These are phyloP conservation scores for Licmophora abbreviata DNA, from an alignment of 108 stramenopile species.

Conservation along the genomic window DNA sequence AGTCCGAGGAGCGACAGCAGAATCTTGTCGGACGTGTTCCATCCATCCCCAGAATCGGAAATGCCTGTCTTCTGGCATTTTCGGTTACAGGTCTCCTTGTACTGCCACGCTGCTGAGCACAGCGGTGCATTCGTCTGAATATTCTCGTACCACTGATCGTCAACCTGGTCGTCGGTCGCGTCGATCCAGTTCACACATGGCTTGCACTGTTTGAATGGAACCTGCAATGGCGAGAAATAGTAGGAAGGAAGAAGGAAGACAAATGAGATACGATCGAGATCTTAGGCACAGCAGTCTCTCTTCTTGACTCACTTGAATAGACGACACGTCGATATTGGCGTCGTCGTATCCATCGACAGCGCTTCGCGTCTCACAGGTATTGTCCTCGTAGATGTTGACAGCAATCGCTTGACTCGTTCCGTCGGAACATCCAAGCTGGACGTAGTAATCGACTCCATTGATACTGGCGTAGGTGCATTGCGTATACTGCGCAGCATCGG, in stretches of 20 bases:
- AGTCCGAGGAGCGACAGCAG: slow-evolving; percentile 53
- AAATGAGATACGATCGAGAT: too few species aligned
- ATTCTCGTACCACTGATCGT: slow-evolving; percentile 75
- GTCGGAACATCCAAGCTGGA: slow-evolving; percentile 55
- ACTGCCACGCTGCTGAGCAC: slow-evolving; percentile 62
- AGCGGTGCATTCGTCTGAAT: slow-evolving; percentile 67
- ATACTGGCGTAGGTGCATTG: slow-evolving; percentile 41
- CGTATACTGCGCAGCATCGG: slow-evolving; percentile 45
- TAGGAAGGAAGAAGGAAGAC: too few species aligned
- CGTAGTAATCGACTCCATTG: slow-evolving; percentile 25
- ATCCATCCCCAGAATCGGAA: slow-evolving; percentile 41
- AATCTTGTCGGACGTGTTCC: slow-evolving; percentile 75
- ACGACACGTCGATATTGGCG: slow-evolving; percentile 54
- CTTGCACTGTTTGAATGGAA: slow-evolving; percentile 65
- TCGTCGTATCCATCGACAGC: slow-evolving; percentile 45
- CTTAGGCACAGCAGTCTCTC: too few species aligned
- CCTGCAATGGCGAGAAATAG: slow-evolving; percentile 8
- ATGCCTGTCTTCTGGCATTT: slow-evolving; percentile 45
- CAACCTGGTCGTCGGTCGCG: slow-evolving; percentile 64
- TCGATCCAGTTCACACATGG: slow-evolving; percentile 80
- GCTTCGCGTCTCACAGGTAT: slow-evolving; percentile 41
- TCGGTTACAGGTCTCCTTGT: slow-evolving; percentile 47
- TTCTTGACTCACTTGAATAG: slow-evolving; percentile 40
- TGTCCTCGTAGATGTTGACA: slow-evolving; percentile 74
- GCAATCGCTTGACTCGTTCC: slow-evolving; percentile 26